phyloP scores from a whole-genome alignment of 2,329 filamentous ascomycete genomes.

The Coleophoma crateriformis region DNA sequence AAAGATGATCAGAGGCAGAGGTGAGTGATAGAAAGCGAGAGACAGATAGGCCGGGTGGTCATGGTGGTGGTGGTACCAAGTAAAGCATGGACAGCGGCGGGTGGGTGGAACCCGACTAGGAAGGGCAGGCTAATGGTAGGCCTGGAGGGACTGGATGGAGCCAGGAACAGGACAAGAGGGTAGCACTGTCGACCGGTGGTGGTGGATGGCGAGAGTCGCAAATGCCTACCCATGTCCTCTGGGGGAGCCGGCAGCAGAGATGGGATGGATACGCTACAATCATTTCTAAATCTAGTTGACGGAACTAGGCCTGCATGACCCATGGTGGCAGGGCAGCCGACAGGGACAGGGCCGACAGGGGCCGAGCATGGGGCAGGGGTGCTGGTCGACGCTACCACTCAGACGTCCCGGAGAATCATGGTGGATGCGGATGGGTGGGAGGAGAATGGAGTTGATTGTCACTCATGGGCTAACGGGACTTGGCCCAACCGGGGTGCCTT shows the following conservation, averaged over 20 bases:
- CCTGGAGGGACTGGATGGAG: conserved; percentile 2
- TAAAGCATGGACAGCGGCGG: neutral
- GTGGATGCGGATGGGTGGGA: neutral
- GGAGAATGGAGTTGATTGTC: no score
- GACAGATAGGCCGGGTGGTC: neutral
- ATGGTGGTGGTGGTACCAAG: neutral
- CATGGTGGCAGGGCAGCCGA: conserved; percentile 1
- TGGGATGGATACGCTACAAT: conserved; percentile 4
- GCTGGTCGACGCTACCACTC: neutral
- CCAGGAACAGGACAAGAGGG: conserved; percentile 16
- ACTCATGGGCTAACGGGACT: no score
- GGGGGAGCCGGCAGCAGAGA: conserved; percentile 16
- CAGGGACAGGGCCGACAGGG: neutral
- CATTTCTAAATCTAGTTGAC: conserved; percentile 13
- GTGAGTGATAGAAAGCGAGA: neutral
- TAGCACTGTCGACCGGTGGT: conserved; percentile 4
- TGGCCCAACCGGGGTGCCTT: no score
- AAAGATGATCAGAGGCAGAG: conserved; percentile 24
- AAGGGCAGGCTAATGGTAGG: neutral
- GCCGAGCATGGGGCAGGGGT: no score
- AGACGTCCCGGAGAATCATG: conserved; percentile 1
- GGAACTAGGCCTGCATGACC: no score
- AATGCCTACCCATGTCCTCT: conserved; percentile 12
- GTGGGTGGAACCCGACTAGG: neutral
- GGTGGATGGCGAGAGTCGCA: conserved; percentile 1